Percentiles rank a stretch among this genome's conserved stretches.
Conservation (phyloP, 2,329 filamentous ascomycete genomes). For the Sclerotinia nivalis region DNA sequence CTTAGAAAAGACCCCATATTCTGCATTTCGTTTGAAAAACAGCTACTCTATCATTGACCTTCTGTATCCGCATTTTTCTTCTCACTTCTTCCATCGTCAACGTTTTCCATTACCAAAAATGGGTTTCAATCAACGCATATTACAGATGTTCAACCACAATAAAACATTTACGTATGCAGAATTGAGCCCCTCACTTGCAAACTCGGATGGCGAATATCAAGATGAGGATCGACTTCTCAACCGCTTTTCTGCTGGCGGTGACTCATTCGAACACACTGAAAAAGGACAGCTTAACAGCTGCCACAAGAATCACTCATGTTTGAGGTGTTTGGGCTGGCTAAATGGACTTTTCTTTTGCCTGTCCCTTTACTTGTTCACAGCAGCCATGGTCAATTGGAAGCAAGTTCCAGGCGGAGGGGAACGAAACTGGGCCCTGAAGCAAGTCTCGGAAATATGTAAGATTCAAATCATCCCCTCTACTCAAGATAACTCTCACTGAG, state of each 20-base stretch:
- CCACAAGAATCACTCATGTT: background rate
- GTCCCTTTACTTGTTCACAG: background rate
- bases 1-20: background rate
- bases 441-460: conserved; percentile 4
- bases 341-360: conserved; percentile 7
- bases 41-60: background rate
- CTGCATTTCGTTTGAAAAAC: background rate
- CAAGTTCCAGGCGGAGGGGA: background rate
- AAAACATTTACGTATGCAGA: background rate
- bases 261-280: background rate
- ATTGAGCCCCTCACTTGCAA: background rate
- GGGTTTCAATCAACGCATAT: background rate
- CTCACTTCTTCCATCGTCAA: background rate
- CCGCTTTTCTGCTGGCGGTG: background rate
- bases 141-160: background rate
- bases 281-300: background rate
- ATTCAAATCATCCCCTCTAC: background rate
- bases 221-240: conserved; percentile 2
- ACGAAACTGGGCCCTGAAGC: background rate
- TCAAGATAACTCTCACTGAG: background rate
- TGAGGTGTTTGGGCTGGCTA: background rate
- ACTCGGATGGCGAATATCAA: background rate
- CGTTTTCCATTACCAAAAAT: background rate
- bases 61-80: background rate
- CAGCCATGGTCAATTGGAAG: background rate